Base-by-base conservation (phyloP, 2,329 filamentous ascomycete genomes). In the Penicillium sp. region DNA sequence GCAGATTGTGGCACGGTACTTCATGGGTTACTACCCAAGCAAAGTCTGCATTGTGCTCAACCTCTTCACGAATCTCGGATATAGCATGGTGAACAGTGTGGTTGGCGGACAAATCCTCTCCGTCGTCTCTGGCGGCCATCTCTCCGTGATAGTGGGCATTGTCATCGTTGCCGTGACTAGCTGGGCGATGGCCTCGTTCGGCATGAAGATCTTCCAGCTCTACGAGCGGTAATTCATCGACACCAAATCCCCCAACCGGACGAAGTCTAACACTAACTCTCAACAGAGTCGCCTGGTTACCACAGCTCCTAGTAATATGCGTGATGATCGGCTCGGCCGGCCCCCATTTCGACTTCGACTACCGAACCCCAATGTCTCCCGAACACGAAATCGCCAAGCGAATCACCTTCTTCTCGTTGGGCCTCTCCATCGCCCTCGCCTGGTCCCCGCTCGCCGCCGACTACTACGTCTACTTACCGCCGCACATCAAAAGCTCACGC, bases 51-150 rank as follows among this genome's bases (percentile, higher is more conserved):
- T 63, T 54, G 58, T 65, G 3, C 55, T 75, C 19, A 74, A 74
- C 41, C 63, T 75, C 13, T 59, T 75, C 28, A 71, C 72, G 41
- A 72, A 72, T 58, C 42, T 73, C 14, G 72, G 72, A 12, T 75
- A 72, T 37, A 66, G 69, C 28, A 73, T 74, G 61, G 66, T 75
- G 46, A 72, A 70, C 55, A 64, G 64, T 30, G 67, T 72, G 25
- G 63, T 74, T n/a, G 72, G 70, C 36, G 72, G 72, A 4, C 72
- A 75, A 49, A 63, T 75, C n/a, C 60, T 75, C 14, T 74, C 72
- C 12, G 69, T 63, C 19, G 63, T 74, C 19, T 68, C 66, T 28
- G 70, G 65, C 3, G 70, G 65, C 1, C 53, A 59, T 36, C 63
- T 74, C 41, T 68, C 67, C 0, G 67, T 73, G 12, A 54, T 72